Conservation (phyloP, 1,284 basidiomycete species). For the Austroboletus niveus region DNA sequence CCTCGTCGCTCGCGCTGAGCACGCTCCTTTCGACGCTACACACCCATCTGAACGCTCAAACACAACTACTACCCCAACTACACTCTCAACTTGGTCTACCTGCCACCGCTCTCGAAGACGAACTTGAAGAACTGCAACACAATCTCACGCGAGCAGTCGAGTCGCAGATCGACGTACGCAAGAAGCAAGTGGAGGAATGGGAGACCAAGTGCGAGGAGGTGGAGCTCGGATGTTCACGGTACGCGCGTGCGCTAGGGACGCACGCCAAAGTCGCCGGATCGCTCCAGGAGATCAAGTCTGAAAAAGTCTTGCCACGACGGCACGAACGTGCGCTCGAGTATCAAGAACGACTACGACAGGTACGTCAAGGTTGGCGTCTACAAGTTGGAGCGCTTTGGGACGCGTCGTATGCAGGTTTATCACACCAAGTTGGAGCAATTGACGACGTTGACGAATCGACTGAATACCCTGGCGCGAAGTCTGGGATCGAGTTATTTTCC, state of each 20-base stretch:
- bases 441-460: conserved; percentile 59
- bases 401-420: conserved; percentile 49
- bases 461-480: conserved; percentile 55
- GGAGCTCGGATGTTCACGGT: conserved; percentile 62
- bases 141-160: conserved; percentile 71
- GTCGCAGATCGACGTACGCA: conserved; percentile 58
- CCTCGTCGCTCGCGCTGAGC: conserved; percentile 43
- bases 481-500: conserved; percentile 57
- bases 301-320: conserved; percentile 62
- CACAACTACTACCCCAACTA: conserved; percentile 69
- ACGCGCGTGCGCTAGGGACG: conserved; percentile 65
- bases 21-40: conserved; percentile 74
- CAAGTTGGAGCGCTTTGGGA: neutral
- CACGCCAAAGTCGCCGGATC: conserved; percentile 61
- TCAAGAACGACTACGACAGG: conserved; percentile 76
- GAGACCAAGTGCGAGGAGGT: conserved; percentile 58
- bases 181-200: conserved; percentile 72
- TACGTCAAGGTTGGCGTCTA: conserved; percentile 32
- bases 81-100: conserved; percentile 74
- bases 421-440: conserved; percentile 79
- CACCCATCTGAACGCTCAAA: conserved; percentile 72
- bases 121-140: conserved; percentile 61
- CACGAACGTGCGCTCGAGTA: conserved; percentile 62
- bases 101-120: conserved; percentile 69
- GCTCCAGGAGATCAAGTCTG: conserved; percentile 56